phyloP scores from a whole-genome alignment of 306 rosid genomes.

The Coriaria nepalensis region DNA sequence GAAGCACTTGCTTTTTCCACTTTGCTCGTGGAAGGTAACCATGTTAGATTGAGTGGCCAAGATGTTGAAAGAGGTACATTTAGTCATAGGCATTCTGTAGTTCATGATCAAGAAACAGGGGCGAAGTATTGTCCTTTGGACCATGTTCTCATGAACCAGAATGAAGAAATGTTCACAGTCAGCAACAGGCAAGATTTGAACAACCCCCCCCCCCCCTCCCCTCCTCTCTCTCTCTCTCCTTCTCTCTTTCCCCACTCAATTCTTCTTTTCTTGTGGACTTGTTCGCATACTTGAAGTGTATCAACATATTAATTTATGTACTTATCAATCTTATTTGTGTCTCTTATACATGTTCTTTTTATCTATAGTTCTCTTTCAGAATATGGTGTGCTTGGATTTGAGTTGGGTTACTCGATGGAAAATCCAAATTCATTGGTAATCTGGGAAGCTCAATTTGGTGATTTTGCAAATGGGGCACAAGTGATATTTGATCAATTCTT shows the following conservation, averaged over 20 bases:
- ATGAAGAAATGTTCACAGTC: constrained; percentile 88
- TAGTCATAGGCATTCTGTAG: constrained; percentile 88
- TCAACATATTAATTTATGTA: not conserved
- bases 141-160: constrained; percentile 67
- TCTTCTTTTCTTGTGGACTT: no score
- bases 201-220: constrained; percentile 4
- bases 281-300: no score
- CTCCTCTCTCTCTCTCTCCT: not conserved
- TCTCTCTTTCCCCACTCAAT: not conserved
- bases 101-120: constrained; percentile 89
- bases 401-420: constrained; percentile 96
- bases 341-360: constrained; percentile 14
- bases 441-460: constrained; percentile 99
- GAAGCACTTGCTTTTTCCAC: constrained; percentile 98
- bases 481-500: constrained; percentile 88
- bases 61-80: constrained; percentile 98
- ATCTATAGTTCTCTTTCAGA: constrained; percentile 77
- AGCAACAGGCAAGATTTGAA: constrained; percentile 71
- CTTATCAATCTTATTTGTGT: not conserved
- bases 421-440: constrained; percentile 84
- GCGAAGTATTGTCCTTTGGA: constrained; percentile 77
- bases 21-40: constrained; percentile 84
- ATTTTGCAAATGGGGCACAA: constrained; percentile 94
- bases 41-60: constrained; percentile 89
- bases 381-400: constrained; percentile 96